Evolutionary conservation across 345 rosid genomes (phyloP).

Genomic region (Sisymbrium altissimum): DNA sequence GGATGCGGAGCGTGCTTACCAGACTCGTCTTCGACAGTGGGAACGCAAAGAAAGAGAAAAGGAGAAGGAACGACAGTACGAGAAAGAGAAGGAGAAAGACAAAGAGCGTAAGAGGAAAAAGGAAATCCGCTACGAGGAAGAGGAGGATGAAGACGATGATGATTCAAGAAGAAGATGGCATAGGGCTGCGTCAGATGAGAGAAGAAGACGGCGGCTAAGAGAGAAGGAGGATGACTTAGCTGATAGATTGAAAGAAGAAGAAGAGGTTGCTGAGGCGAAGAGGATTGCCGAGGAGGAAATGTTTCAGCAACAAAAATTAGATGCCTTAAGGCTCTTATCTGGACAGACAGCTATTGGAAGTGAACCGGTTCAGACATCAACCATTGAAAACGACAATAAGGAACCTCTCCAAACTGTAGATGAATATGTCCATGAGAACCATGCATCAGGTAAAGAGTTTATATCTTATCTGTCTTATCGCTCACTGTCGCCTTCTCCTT

Average conservation of each 20-base stretch:
- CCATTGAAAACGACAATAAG: constrained; percentile 39
- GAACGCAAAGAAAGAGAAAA: constrained; percentile 90
- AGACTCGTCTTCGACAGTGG: constrained; percentile 86
- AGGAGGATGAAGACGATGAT: constrained; percentile 69
- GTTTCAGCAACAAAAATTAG: constrained; percentile 56
- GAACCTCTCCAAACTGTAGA: constrained; percentile 31
- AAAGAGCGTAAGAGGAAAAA: constrained; percentile 85
- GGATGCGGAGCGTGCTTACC: constrained; percentile 92
- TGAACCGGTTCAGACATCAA: constrained; percentile 41
- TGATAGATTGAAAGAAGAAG: constrained; percentile 73
- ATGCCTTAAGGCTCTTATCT: constrained; percentile 53
- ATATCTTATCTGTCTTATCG: not conserved
- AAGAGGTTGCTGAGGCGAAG: constrained; percentile 80
- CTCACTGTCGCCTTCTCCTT: not conserved
- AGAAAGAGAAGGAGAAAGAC: constrained; percentile 90
- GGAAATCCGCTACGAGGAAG: constrained; percentile 80
- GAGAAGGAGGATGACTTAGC: constrained; percentile 87
- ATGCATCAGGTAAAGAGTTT: constrained; percentile 29
- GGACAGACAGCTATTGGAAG: constrained; percentile 46
- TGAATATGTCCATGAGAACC: constrained; percentile 28
- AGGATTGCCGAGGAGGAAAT: constrained; percentile 78
- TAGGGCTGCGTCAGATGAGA: constrained; percentile 68
- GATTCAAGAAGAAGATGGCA: constrained; percentile 87
- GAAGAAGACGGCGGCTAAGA: constrained; percentile 61
- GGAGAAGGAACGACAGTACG: constrained; percentile 89